Conservation (phyloP, 495 filamentous ascomycete genomes). For the Penicillium crystallinum region DNA sequence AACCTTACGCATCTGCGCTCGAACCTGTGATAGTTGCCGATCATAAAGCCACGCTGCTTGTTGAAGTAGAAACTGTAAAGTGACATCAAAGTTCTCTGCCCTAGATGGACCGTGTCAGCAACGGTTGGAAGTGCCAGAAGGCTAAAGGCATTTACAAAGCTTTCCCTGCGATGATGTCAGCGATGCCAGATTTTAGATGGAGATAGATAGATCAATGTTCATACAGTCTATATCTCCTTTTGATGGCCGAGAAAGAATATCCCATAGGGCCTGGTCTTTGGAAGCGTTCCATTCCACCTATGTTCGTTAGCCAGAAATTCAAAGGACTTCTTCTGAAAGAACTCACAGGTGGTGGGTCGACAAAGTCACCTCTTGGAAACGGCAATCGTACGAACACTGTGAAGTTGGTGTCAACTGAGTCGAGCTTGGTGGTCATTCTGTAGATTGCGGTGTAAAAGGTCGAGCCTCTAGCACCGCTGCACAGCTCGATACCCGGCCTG, state of each 20-base stretch:
- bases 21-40: conserved; percentile 78
- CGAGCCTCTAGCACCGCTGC: not conserved
- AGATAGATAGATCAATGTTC: conserved; percentile 11
- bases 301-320: conserved; percentile 9
- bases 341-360: conserved; percentile 80
- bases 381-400: conserved; percentile 85
- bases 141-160: conserved; percentile 56
- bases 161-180: conserved; percentile 61
- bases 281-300: conserved; percentile 67
- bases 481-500: not conserved
- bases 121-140: not conserved
- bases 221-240: conserved; percentile 78
- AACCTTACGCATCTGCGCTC: conserved; percentile 83
- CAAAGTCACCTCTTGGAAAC: conserved; percentile 79
- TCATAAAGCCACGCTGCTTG: conserved; percentile 95
- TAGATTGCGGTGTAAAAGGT: conserved; percentile 2
- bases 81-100: conserved; percentile 63
- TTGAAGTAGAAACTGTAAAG: conserved; percentile 82
- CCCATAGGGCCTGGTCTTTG: conserved; percentile 90
- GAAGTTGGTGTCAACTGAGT: conserved; percentile 39
- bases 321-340: not conserved
- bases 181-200: not conserved
- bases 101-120: conserved; percentile 31
- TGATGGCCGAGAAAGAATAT: conserved; percentile 68
- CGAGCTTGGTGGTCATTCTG: conserved; percentile 14